A percentile compares a stretch with the other conserved stretches of the same genome.
Conservation (phyloP, 768 basidiomycete species). For the Imleria badia region DNA sequence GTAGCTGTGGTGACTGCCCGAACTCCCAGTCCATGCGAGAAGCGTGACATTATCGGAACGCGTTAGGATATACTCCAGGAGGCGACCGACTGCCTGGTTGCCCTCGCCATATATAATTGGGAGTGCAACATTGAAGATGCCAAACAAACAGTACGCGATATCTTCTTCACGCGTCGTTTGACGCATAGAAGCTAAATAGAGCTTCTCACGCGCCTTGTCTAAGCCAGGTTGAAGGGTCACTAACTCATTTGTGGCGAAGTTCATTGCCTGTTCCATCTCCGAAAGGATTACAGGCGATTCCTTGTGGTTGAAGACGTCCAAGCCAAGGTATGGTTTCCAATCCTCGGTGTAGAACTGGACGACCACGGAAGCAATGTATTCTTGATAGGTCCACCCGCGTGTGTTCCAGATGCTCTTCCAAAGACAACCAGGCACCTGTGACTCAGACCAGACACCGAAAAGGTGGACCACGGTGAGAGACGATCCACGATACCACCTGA, state of each 20-base stretch:
- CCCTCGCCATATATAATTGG: constrained; percentile 11
- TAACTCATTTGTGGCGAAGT: background rate
- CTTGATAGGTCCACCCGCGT: constrained; percentile 12
- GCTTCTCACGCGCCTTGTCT: constrained; percentile 8
- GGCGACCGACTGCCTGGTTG: background rate
- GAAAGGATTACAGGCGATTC: background rate
- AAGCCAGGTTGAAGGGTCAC: background rate
- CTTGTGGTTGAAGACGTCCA: constrained; percentile 5
- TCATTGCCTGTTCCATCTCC: background rate
- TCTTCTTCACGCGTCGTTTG: constrained; percentile 4
- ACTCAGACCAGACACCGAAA: background rate
- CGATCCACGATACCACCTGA: constrained; percentile 8
- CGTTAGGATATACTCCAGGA: constrained; percentile 6
- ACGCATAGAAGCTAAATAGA: constrained; percentile 1
- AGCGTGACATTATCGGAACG: background rate
- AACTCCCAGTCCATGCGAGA: constrained; percentile 7
- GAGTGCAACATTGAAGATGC: constrained; percentile 4
- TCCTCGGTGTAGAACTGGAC: constrained; percentile 13
- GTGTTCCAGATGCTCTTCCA: constrained; percentile 7
- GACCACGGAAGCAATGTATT: background rate
- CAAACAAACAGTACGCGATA: constrained; percentile 8
- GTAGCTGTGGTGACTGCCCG: constrained; percentile 1
- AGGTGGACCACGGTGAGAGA: constrained; percentile 8
- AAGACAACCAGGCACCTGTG: background rate
- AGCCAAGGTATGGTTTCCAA: constrained; percentile 6